Conservation (phyloP, 257 asterid species). For the Orobanche coerulescens region DNA sequence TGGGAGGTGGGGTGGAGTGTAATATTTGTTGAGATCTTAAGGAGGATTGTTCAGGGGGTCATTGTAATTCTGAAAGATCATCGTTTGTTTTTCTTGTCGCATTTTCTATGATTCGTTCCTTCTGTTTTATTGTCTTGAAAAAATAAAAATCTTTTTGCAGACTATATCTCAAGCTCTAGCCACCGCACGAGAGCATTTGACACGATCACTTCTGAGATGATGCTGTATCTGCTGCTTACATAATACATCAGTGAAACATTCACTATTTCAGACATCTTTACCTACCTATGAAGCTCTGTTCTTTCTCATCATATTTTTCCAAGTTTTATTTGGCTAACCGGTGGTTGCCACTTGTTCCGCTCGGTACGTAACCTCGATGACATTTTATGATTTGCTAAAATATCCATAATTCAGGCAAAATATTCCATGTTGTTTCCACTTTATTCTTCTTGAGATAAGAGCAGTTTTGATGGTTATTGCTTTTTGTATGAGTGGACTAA, state of each 20-base stretch:
- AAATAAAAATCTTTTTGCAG: slow-evolving; percentile 30
- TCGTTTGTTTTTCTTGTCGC: neutral
- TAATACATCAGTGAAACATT: neutral
- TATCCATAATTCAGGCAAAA: no score
- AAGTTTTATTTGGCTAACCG: neutral
- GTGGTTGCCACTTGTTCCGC: neutral
- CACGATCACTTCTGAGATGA: slow-evolving; percentile 67
- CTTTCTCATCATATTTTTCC: neutral
- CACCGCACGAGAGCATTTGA: slow-evolving; percentile 72
- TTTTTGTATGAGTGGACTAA: no score
- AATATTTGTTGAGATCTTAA: neutral
- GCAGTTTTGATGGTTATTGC: no score
- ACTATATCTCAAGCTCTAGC: slow-evolving; percentile 71
- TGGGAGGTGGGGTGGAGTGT: no score
- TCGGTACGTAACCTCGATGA: neutral
- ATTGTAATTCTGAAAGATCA: neutral
- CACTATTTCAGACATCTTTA: slow-evolving; percentile 9
- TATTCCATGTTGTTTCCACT: no score
- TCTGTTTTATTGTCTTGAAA: neutral
- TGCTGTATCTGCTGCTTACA: neutral
- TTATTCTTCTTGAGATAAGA: no score
- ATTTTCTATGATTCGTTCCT: neutral
- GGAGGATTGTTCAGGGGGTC: neutral
- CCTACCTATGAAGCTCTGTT: neutral
- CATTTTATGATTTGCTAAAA: no score